Base-by-base conservation (phyloP, 2,329 filamentous ascomycete species). In the Botrytis elliptica region DNA sequence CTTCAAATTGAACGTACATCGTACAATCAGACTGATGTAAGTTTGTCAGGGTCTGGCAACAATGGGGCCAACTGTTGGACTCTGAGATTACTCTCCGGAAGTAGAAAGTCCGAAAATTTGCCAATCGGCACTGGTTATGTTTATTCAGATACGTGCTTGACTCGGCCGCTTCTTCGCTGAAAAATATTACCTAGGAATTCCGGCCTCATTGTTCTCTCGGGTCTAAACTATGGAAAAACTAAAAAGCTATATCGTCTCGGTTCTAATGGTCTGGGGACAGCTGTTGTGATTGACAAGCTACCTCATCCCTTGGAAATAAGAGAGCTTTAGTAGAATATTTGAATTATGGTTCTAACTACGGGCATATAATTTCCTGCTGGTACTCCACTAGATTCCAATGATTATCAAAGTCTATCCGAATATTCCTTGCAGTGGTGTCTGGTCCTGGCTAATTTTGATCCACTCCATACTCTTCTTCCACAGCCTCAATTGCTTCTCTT, bases 401-500 rank as follows among this genome's bases (percentile, higher is more conserved):
- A 25, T 25, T 18, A 16, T 33, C 40, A 36, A 36, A 2, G 5
- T 67, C 33, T 67, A 67, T 2, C 20, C 20, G 46, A 52, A 38
- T 33, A 20, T 29, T 18, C 8, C 42, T 67, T 20, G 29, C n/a
- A 67, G 46, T n/a, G 44, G 7, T 33, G 42, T 67, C 20, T 67
- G 64, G 44, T 49, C 29, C 33, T 67, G 16, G 3, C 7, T 67
- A 2, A 67, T 52, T n/a, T 67, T 52, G 18, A 67, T 67, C 64
- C 64, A 52, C 8, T 49, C 29, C 25, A 67, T 33, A 52, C 42
- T 67, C 44, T 67, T 67, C 29, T 38, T 67, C 64, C 64, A 67
- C n/a, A 67, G n/a, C 12, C n/a, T 33, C 20, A 52, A 67, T 52
- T 67, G 29, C 64, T 33, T 67, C 25, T 52, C 64, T 67, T 67